Base-by-base conservation (phyloP, 208 protist species). In the Trypanosoma melophagium region DNA sequence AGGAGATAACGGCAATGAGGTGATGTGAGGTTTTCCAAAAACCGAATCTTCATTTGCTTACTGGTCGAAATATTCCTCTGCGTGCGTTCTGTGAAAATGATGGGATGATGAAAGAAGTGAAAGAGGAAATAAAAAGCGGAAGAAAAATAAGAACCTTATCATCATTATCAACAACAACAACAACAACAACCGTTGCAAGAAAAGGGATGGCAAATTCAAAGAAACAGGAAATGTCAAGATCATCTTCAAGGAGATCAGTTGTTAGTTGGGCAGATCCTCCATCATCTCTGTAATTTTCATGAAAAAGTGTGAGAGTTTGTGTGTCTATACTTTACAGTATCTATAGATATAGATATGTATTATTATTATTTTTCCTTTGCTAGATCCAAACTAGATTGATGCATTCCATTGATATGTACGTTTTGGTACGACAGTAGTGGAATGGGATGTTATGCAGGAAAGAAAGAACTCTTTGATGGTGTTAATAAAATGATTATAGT, bases 21-120 rank as follows among this genome's bases (percentile, higher is more conserved):
- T 21, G 52, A 54, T 24, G 44, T 17, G 44, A 54, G n/a, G 53
- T 63, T 38, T 44, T 63, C 17, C 38, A 4, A 17, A 63, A 63
- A 42, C 44, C 59, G 5, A 63, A 40, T 9, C 52, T 63, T 63
- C 5, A 54, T 10, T 21, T 63, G 45, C 59, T 63, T 35, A 16
- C 59, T 19, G 28, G 28, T 35, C 28, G 5, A 35, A 35, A 35
- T 35, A 5, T 35, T 35, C 28, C 28, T 5, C 28, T 35, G 28
- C 28, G 28, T 35, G 28, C 28, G 28, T 35, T 5, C 28, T 7
- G 28, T 35, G 28, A 35, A 35, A 35, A 35, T 7, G 28, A 35
- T 35, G 28, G 28, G 5, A 5, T 35, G 28, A 35, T 35, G 28
- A n/a, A n/a, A n/a, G 8, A 16, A 19, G n/a, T 35, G 14, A 16